Evolutionary conservation across 2,329 filamentous ascomycete genomes (phyloP).

Genomic region (Beauveria varroae): DNA sequence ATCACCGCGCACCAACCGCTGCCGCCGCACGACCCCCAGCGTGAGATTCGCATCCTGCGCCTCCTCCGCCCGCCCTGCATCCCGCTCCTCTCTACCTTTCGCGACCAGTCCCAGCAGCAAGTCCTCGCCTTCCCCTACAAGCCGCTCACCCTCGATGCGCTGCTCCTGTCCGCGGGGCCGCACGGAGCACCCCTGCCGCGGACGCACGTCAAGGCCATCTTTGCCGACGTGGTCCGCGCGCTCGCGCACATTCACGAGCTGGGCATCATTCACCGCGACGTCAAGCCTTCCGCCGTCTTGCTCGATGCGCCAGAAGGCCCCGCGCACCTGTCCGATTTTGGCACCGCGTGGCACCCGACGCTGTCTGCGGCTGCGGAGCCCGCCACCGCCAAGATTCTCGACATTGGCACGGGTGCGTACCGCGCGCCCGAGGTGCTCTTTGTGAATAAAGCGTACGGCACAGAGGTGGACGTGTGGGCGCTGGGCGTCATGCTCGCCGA

Average conservation of each 20-base stretch:
- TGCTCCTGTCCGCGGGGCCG: slow-evolving; percentile 43
- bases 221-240: slow-evolving; percentile 60
- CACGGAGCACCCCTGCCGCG: slow-evolving; percentile 21
- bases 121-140: slow-evolving; percentile 83
- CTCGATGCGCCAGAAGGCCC: slow-evolving; percentile 60
- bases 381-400: slow-evolving; percentile 67
- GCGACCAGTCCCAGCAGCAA: slow-evolving; percentile 61
- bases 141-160: slow-evolving; percentile 60
- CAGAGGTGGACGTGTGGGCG: slow-evolving; percentile 81
- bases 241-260: slow-evolving; percentile 63
- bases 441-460: slow-evolving; percentile 65
- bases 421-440: slow-evolving; percentile 87
- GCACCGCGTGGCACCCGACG: slow-evolving; percentile 73
- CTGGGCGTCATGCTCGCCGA: slow-evolving; percentile 80
- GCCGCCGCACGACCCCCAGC: slow-evolving; percentile 73
- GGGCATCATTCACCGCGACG: slow-evolving; percentile 83
- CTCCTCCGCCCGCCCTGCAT: slow-evolving; percentile 52
- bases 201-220: slow-evolving; percentile 37
- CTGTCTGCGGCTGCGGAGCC: slow-evolving; percentile 56
- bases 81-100: slow-evolving; percentile 64
- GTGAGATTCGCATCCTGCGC: slow-evolving; percentile 69
- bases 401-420: slow-evolving; percentile 90
- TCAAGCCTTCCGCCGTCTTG: slow-evolving; percentile 88
- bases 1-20: slow-evolving; percentile 66
- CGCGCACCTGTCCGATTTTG: slow-evolving; percentile 82